A percentile compares a stretch with the other conserved stretches of the same genome.
Conservation (phyloP, 148 eudicot species). For the Camellia sinensis region DNA sequence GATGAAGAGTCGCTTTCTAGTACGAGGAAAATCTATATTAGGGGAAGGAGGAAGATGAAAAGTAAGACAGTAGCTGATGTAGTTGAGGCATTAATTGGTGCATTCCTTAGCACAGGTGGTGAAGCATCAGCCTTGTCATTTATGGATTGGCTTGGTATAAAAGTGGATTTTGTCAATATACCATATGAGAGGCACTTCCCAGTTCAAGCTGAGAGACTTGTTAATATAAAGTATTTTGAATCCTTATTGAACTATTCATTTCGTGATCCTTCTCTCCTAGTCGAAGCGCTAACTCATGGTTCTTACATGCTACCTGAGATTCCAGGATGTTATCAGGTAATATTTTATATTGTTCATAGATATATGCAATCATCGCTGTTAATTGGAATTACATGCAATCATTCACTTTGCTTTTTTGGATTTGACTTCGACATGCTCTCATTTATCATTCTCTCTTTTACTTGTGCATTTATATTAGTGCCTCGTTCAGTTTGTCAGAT, state of each 20-base stretch:
- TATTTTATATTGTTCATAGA: not conserved
- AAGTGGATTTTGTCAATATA: conserved; percentile 41
- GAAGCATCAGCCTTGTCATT: conserved; percentile 67
- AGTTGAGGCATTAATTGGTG: conserved; percentile 93
- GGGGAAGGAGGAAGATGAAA: conserved; percentile 43
- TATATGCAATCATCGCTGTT: no score
- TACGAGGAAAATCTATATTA: conserved; percentile 37
- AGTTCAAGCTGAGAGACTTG: conserved; percentile 32
- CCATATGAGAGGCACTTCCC: conserved; percentile 40
- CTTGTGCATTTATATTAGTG: not conserved
- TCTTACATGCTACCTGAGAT: conserved; percentile 83
- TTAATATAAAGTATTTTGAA: conserved; percentile 47
- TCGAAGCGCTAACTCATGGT: conserved; percentile 91
- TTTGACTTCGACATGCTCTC: no score
- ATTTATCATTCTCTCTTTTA: no score
- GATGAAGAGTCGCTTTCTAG: conserved; percentile 38
- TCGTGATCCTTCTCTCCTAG: conserved; percentile 60
- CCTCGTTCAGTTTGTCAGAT: not conserved
- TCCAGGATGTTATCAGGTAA: conserved; percentile 89
- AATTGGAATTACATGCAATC: not conserved
- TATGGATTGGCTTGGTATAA: conserved; percentile 81
- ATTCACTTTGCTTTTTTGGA: not conserved
- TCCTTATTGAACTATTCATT: conserved; percentile 57
- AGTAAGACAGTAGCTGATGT: conserved; percentile 82
- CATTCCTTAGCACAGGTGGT: conserved; percentile 63